Evolutionary conservation across 345 rosid species (phyloP), one percentile per base, ranked within the genome.

Genomic region (Atalantia buxifolia): DNA sequence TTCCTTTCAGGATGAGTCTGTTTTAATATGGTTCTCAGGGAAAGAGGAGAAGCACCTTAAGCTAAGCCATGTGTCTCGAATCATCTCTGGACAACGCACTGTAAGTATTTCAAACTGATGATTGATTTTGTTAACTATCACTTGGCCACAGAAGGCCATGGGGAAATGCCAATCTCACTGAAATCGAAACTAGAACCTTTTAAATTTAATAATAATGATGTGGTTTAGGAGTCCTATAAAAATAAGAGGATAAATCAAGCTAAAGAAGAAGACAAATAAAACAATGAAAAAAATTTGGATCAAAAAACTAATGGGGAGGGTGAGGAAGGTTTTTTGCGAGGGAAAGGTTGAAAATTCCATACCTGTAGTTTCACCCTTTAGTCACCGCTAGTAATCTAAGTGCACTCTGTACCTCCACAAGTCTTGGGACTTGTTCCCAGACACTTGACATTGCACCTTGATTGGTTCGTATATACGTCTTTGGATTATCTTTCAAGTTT

Each of bases 21-120:
- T 92, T 86, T 90, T 96, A 84, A 96, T 92, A 89, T 96, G 99
- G 99, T 89, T 91, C 81, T 94, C 95, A 3, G 98, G 98, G 77
- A 96, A 90, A 82, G 93, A 94, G 86, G 94, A 92, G 88, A 96
- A 94, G 77, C 92, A 87, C 88, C 92, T 94, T 78, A 92, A 84
- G 83, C 90, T 96, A 77, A 92, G 91, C 86, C 98, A 94, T 31
- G 93, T 96, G 61, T 87, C 95, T 72, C 92, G 93, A 86, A 96
- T 96, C 81, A 90, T 92, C 81, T 92, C 98, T 42, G 98, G 98
- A 78, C 99, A 96, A 68, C 94, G 99, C 81, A 96, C 99, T 77
- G 99, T 96, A 92, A 90, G 99, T 89, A 73, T 59, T 27, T 73
- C 66, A 73, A 73, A 30, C 48, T n/a, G 33, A 13, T 24, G 14